Conservation (phyloP, 2,329 filamentous ascomycete species). For the Sarocladium kiliense region DNA sequence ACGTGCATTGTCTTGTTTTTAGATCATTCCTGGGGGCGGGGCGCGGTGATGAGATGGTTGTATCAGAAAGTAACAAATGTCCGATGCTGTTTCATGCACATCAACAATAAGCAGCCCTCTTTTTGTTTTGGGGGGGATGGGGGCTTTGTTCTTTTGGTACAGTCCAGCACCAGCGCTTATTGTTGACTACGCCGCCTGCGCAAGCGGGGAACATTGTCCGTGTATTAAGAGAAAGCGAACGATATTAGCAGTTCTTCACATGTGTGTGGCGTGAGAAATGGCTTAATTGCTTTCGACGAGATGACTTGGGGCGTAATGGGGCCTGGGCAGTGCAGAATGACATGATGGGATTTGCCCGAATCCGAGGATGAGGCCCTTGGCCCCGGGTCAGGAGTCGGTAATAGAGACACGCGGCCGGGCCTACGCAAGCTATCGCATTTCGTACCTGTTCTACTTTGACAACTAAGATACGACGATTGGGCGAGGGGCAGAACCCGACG, state of each 20-base stretch:
- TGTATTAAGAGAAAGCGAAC: neutral
- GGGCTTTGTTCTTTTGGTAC: neutral
- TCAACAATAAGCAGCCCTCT: neutral
- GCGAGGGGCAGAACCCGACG: too few relatives aligned
- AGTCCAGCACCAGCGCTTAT: neutral
- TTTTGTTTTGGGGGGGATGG: neutral
- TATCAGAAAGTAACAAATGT: neutral
- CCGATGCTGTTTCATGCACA: slow-evolving; percentile 3
- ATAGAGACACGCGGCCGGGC: too few relatives aligned
- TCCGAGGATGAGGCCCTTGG: too few relatives aligned
- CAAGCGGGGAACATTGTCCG: neutral
- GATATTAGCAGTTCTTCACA: neutral
- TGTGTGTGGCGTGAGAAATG: too few relatives aligned
- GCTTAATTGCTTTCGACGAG: too few relatives aligned
- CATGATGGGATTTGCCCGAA: too few relatives aligned
- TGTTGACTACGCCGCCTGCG: neutral
- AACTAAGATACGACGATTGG: too few relatives aligned
- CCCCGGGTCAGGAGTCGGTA: too few relatives aligned
- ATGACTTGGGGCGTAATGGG: too few relatives aligned
- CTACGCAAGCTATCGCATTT: too few relatives aligned
- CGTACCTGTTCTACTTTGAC: too few relatives aligned
- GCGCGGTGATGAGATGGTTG: neutral
- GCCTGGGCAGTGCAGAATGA: too few relatives aligned
- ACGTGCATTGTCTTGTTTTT: neutral
- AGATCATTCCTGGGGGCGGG: neutral